Base-by-base conservation (phyloP, 2,329 filamentous ascomycete genomes). In the Colletotrichum melonis region DNA sequence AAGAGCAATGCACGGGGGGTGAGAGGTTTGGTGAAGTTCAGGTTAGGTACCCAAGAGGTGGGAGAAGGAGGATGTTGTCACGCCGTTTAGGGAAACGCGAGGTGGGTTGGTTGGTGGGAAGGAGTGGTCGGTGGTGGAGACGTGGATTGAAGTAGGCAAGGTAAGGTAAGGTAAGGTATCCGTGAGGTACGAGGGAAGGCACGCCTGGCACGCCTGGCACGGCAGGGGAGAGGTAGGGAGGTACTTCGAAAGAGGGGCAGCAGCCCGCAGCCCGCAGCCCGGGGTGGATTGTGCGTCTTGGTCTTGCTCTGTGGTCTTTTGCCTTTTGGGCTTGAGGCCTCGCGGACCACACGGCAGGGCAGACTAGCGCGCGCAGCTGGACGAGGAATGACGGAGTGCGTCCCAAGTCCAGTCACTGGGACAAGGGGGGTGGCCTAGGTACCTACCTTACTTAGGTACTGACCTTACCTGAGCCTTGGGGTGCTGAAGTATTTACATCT, bases 331-430 rank as follows among this genome's bases (percentile, higher is more conserved):
- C 59, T 69, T 49, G 70, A 70, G 67, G 70, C 67, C 70, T 73
- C 70, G 67, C 67, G 70, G 70, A 73, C 70, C 60, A 73, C 58
- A 73, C 59, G 67, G 70, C 67, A 73, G 67, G 70, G 60, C 67
- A 73, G 67, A 70, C 70, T 73, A 73, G 70, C 67, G 67, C 55
- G 67, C 55, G 70, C 70, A 73, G 67, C 70, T 73, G 70, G 67
- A 56, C 67, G 62, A 73, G 70, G 56, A 70, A 73, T 73, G 70
- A 73, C 70, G 70, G 70, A 73, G 70, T 73, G 60, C 56, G 60
- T 73, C 70, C 67, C 70, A 73, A 73, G 55, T 73, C 66, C 67
- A 60, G 60, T 52, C 28, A 46, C 59, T 32, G 22, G 26, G 54
- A 7, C 30, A 68, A 68, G 30, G 49, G 32, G 8, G 14, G 46